Evolutionary conservation across 768 basidiomycete genomes (phyloP).

Genomic region (Mycena venus): DNA sequence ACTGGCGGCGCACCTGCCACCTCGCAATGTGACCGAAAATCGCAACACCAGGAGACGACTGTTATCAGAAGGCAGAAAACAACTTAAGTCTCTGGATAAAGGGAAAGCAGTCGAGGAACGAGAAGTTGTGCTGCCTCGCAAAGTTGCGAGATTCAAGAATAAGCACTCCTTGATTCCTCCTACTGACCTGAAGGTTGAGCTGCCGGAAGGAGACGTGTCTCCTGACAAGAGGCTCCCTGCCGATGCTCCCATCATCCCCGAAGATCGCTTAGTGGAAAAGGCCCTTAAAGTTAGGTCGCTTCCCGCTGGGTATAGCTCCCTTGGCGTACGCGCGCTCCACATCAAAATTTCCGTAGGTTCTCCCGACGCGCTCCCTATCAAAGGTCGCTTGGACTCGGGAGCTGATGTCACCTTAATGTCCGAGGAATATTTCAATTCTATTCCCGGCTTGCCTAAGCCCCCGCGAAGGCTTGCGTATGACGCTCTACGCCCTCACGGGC

Average conservation of each 20-base stretch:
- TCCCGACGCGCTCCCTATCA: not conserved
- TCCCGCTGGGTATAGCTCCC: not conserved
- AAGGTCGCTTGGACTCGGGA: conserved; percentile 26
- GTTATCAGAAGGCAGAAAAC: no score
- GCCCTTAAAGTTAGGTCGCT: not conserved
- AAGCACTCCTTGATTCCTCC: no score
- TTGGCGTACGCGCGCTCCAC: conserved; percentile 20
- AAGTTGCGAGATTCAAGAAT: no score
- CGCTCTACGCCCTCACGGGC: conserved; percentile 22
- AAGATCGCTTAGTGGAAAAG: no score
- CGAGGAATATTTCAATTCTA: conserved; percentile 11
- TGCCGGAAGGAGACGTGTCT: no score
- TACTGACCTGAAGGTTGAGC: no score
- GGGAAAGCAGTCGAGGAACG: no score
- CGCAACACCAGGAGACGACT: not conserved
- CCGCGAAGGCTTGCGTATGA: conserved; percentile 17
- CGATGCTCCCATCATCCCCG: no score
- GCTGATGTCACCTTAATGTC: conserved; percentile 32
- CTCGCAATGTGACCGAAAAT: not conserved
- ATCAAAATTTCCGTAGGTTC: not conserved
- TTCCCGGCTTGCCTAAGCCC: not conserved
- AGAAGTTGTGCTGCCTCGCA: no score
- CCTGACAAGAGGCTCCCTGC: no score
- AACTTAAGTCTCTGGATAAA: no score
- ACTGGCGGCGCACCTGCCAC: not conserved